A percentile compares a stretch with the other conserved stretches of the same genome.
Evolutionary conservation across 768 basidiomycete species (phyloP).

Genomic region (Pleurotus ostreatus): DNA sequence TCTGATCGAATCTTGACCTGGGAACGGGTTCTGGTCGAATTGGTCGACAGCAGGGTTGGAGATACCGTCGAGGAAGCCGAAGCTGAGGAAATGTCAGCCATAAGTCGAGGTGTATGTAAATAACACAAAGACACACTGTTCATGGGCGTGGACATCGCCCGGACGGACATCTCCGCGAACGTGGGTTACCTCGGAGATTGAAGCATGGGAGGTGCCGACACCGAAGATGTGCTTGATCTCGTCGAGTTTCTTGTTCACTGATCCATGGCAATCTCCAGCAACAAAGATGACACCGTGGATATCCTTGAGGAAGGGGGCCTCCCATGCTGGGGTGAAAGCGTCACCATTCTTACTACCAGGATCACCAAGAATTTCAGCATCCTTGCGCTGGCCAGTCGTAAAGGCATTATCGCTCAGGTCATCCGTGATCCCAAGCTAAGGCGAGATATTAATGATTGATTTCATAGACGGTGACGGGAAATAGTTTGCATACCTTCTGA

Average conservation of each 20-base stretch:
- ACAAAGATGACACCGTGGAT: conserved; percentile 50
- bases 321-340: conserved; percentile 40
- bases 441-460: not conserved
- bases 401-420: conserved; percentile 34
- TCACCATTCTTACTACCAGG: conserved; percentile 19
- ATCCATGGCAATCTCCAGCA: conserved; percentile 38
- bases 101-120: not conserved
- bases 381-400: conserved; percentile 33
- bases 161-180: conserved; percentile 41
- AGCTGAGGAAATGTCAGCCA: conserved; percentile 23
- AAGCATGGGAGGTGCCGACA: conserved; percentile 19
- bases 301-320: conserved; percentile 36
- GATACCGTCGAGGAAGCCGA: conserved; percentile 50
- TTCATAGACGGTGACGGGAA: not conserved
- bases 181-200: conserved; percentile 34
- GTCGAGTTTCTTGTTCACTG: conserved; percentile 29
- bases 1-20: conserved; percentile 34
- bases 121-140: conserved; percentile 31
- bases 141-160: conserved; percentile 37
- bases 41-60: conserved; percentile 44
- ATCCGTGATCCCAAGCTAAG: conserved; percentile 38
- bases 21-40: conserved; percentile 29
- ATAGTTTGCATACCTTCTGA: conserved; percentile 22
- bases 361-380: conserved; percentile 37
- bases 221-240: conserved; percentile 34